Conservation (phyloP, 2,329 filamentous ascomycete genomes). For the Stagonosporopsis vannaccii region DNA sequence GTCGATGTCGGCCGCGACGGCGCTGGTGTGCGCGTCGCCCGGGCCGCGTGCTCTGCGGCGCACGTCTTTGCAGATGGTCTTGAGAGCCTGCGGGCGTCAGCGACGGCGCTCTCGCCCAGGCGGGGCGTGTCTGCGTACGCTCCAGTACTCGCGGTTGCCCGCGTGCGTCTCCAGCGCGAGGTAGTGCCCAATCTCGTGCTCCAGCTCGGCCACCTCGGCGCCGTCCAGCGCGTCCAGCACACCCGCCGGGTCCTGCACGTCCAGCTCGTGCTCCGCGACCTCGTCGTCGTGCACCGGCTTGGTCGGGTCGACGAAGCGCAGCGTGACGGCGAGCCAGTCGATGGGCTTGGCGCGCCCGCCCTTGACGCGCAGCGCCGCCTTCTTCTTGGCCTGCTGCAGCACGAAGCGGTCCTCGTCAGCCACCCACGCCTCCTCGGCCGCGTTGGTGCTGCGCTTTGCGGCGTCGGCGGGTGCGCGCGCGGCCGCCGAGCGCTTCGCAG, state of each 20-base stretch:
- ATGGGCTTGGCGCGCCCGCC: conserved; percentile 91
- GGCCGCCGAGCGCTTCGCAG: conserved; percentile 54
- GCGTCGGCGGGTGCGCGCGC: conserved; percentile 49
- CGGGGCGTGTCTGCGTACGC: conserved; percentile 51
- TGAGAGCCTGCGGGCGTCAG: conserved; percentile 68
- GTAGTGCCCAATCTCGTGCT: conserved; percentile 83
- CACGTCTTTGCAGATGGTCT: conserved; percentile 80
- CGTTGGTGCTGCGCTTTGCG: conserved; percentile 54
- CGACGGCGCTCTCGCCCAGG: conserved; percentile 15
- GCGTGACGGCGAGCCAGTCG: conserved; percentile 89
- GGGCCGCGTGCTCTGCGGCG: conserved; percentile 69
- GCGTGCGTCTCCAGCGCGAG: conserved; percentile 78
- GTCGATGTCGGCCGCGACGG: conserved; percentile 88
- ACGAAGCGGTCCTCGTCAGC: conserved; percentile 96
- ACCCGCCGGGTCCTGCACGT: conserved; percentile 80
- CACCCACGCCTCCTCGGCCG: conserved; percentile 71
- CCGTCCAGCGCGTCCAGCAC: conserved; percentile 77
- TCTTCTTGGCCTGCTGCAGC: conserved; percentile 96
- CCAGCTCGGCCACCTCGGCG: conserved; percentile 74
- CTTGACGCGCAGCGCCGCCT: conserved; percentile 91
- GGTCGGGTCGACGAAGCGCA: conserved; percentile 86
- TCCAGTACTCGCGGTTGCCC: conserved; percentile 89
- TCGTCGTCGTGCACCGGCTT: conserved; percentile 84
- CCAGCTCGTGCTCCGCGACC: conserved; percentile 74
- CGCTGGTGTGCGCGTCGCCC: conserved; percentile 76